phyloP scores from a whole-genome alignment of 164 flowering plant species.

The Aristolochia fimbriata region DNA sequence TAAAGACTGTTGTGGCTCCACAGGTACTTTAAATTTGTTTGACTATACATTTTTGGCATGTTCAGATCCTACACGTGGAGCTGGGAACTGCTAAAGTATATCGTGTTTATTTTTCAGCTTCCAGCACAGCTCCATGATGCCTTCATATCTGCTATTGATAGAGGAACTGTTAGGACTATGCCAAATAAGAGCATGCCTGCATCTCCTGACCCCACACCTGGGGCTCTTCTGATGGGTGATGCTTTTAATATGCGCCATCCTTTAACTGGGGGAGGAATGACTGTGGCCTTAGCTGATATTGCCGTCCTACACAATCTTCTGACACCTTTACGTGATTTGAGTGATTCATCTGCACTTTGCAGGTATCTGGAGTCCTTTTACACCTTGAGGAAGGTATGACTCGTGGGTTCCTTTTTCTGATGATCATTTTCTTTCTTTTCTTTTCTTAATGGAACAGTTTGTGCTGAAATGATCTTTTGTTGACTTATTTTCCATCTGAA shows the following conservation, averaged over 20 bases:
- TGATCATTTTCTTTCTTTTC: neutral
- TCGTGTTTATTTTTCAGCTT: constrained; percentile 26
- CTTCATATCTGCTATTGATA: constrained; percentile 65
- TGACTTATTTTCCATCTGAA: constrained; percentile 17
- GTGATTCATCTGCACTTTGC: constrained; percentile 69
- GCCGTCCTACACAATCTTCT: constrained; percentile 77
- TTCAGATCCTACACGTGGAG: no score
- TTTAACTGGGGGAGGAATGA: constrained; percentile 94
- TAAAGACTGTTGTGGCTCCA: constrained; percentile 76
- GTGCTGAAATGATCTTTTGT: neutral
- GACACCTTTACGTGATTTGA: constrained; percentile 51
- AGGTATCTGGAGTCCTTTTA: constrained; percentile 72
- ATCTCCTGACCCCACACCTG: constrained; percentile 79
- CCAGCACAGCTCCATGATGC: constrained; percentile 55
- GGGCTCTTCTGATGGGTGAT: constrained; percentile 87
- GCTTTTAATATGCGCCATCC: constrained; percentile 95
- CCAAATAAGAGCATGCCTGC: constrained; percentile 99
- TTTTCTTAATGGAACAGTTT: neutral
- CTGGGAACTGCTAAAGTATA: no score
- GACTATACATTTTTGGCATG: neutral
- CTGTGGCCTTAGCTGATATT: constrained; percentile 83
- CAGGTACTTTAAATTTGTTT: constrained; percentile 38
- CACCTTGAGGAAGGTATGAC: constrained; percentile 61
- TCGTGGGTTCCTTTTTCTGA: no score
- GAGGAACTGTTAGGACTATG: constrained; percentile 80